Conservation (phyloP, 2,329 filamentous ascomycete species). For the Xylaria sp. region DNA sequence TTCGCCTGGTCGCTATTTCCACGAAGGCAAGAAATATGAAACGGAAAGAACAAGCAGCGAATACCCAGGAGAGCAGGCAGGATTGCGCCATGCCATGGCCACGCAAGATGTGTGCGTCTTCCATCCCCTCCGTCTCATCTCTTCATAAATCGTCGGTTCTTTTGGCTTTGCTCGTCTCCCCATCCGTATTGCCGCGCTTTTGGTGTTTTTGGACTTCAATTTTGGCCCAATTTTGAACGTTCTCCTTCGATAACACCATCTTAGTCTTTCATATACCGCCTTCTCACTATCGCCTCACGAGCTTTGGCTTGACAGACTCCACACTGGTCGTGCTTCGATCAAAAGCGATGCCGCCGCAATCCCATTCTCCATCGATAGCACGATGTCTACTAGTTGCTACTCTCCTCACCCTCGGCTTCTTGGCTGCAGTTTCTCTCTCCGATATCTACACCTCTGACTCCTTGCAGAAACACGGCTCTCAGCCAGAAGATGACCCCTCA, state of each 20-base stretch:
- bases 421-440: constrained; percentile 33
- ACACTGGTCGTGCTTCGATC: not conserved
- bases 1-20: constrained; percentile 13
- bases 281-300: constrained; percentile 6
- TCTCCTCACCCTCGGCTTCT: constrained; percentile 37
- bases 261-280: constrained; percentile 33
- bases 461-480: constrained; percentile 24
- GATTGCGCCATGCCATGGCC: not conserved
- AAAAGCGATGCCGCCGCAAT: constrained; percentile 38
- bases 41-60: constrained; percentile 20
- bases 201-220: constrained; percentile 49
- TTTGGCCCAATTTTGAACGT: constrained; percentile 47
- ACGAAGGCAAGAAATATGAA: not conserved
- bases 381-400: constrained; percentile 37
- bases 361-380: constrained; percentile 35
- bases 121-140: constrained; percentile 4
- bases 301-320: constrained; percentile 9
- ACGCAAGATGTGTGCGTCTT: not conserved
- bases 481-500: constrained; percentile 7
- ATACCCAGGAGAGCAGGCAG: constrained; percentile 4
- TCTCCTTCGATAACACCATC: constrained; percentile 29
- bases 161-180: constrained; percentile 37
- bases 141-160: constrained; percentile 33
- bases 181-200: constrained; percentile 41
- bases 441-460: constrained; percentile 20